phyloP scores from a whole-genome alignment of 2,329 filamentous ascomycete species.

The Cryphonectria nitschkei region DNA sequence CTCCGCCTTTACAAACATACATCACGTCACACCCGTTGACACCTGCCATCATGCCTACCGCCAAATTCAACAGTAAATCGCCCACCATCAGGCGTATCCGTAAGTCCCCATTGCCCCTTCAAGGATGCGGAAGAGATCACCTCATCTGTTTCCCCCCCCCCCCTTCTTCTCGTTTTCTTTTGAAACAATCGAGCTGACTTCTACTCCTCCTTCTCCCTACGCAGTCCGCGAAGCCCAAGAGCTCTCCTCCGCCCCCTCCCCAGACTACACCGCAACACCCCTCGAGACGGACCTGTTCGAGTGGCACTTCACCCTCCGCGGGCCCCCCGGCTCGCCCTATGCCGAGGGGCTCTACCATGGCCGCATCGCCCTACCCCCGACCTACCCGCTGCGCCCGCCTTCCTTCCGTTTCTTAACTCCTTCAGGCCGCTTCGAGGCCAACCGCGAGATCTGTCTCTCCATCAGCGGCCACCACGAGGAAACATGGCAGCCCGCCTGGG shows the following conservation, averaged over 20 bases:
- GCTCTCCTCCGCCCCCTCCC: constrained; percentile 76
- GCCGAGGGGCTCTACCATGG: constrained; percentile 89
- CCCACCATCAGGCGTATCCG: constrained; percentile 84
- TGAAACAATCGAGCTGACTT: constrained; percentile 30
- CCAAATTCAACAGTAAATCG: constrained; percentile 72
- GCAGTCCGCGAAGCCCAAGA: constrained; percentile 89
- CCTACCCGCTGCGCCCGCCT: constrained; percentile 89
- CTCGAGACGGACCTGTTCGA: constrained; percentile 92
- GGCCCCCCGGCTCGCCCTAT: constrained; percentile 81
- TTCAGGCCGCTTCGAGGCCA: constrained; percentile 90
- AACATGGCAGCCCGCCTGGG: constrained; percentile 98
- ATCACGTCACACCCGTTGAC: background rate
- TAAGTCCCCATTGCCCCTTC: constrained; percentile 44
- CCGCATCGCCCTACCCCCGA: constrained; percentile 85
- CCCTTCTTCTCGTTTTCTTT: background rate
- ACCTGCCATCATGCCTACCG: constrained; percentile 43
- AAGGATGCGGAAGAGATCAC: background rate
- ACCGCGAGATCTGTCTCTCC: constrained; percentile 93
- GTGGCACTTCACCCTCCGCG: constrained; percentile 98
- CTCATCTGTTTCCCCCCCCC: background rate
- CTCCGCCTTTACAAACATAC: background rate
- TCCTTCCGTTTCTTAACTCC: constrained; percentile 96
- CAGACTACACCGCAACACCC: constrained; percentile 84
- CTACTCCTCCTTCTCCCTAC: constrained; percentile 29
- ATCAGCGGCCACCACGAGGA: constrained; percentile 97